Conservation (phyloP, 306 rosid species). For the Rubus idaeus region DNA sequence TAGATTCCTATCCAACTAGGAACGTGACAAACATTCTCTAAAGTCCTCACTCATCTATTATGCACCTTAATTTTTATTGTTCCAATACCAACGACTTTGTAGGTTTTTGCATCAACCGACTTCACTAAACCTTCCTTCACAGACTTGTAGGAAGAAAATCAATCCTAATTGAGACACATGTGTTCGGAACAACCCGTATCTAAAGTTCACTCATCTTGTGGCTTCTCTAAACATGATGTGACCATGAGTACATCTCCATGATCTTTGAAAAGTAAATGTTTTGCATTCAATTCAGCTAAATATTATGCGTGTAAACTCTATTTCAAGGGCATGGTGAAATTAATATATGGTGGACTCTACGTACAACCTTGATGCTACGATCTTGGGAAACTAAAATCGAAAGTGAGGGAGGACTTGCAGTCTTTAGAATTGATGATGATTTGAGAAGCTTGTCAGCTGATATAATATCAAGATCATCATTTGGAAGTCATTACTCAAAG, state of each 20-base stretch:
- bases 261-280: background rate
- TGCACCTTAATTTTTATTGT: background rate
- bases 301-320: background rate
- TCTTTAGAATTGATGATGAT: slow-evolving; percentile 48
- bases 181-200: too few relatives aligned
- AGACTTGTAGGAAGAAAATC: too few relatives aligned
- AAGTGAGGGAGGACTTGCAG: slow-evolving; percentile 40
- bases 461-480: slow-evolving; percentile 62
- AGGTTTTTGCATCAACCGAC: background rate
- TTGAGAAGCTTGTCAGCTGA: slow-evolving; percentile 57
- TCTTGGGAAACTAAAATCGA: slow-evolving; percentile 58
- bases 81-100: background rate
- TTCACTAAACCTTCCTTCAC: too few relatives aligned
- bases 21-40: too few relatives aligned
- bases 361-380: slow-evolving; percentile 33
- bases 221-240: too few relatives aligned
- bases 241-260: too few relatives aligned
- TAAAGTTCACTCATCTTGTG: too few relatives aligned
- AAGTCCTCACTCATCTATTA: background rate
- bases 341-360: slow-evolving; percentile 74
- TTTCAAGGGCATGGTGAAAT: slow-evolving; percentile 55
- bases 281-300: background rate
- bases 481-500: slow-evolving; percentile 61
- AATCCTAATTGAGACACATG: too few relatives aligned
- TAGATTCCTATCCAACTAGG: too few relatives aligned